Base-by-base conservation (phyloP, 306 rosid species). In the Acacia crassicarpa region DNA sequence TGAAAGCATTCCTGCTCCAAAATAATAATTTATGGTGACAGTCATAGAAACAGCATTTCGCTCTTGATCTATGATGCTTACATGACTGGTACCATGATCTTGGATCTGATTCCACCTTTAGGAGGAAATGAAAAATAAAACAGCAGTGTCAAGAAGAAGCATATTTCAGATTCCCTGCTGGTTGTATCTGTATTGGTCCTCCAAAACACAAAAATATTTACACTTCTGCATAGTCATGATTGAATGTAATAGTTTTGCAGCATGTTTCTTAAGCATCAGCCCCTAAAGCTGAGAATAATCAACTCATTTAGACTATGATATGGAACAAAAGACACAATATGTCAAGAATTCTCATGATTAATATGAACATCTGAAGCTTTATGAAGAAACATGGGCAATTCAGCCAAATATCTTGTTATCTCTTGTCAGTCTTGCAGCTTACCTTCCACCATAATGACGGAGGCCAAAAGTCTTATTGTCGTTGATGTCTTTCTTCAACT, bases 31-130 rank as follows among this genome's bases (percentile, higher is more conserved):
- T 72, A 93, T 77, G 0, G 97, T 93, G 40, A 83, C 66, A n/a
- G 95, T 95, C 97, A 95, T 89, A 82, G 99, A 90, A 67, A 95
- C 65, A 2, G 92, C 97, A 85, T 90, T 94, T 79, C 87, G 74
- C 78, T 90, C 87, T 20, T 0, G 33, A 81, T 94, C 97, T 17
- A 93, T 25, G 44, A 94, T 46, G 19, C 89, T 81, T 46, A 95
- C 20, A 84, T 95, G 98, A 78, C 97, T 93, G 75, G 97, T 95
- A 23, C 95, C 98, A 63, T 95, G 95, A 82, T 95, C 98, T 32
- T 70, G n/a, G 61, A 95, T 68, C 85, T 88, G 97, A 66, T 82
- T 88, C 95, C 98, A 95, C 86, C 95, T 93, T 44, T 44, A 71
- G 85, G 62, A 53, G 77, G n/a, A 25, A 14, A 30, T 16, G 1